Evolutionary conservation across 306 rosid species (phyloP), one percentile per base, ranked within the genome.

Genomic region (Vigna hirtella): DNA sequence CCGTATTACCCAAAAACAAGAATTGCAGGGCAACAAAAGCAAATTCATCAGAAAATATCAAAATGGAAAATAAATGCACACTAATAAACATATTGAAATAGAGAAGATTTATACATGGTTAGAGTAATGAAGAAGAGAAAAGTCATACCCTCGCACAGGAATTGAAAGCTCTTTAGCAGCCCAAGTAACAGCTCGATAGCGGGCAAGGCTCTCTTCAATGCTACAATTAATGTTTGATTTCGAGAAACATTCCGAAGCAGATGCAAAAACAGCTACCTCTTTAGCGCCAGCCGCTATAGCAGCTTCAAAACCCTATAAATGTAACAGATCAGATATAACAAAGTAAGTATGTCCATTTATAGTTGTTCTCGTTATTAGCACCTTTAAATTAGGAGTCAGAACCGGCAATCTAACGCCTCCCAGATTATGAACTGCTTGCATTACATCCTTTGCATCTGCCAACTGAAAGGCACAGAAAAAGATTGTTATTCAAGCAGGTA

Each of bases 181-280:
- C 81, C 5, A 64, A 75, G 90, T 86, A 81, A 93, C 93, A 48
- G 89, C 92, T 43, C 74, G 88, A 51, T 91, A 93, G 30, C 93
- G 93, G 36, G 40, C 78, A 53, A 93, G 91, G 74, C 98, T 90
- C 76, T 91, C 96, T 87, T 91, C 96, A 80, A 93, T 83, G 67
- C 90, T 91, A 78, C 98, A 93, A 81, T 91, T 93, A 77, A 91
- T 93, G 86, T 93, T 93, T 32, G 97, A 82, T 83, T 88, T 90
- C 15, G 98, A 91, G 86, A 93, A 93, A 10, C 92, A 87, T 83
- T 93, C 98, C 24, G 98, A 93, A 66, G 98, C 97, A 58, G 98
- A 86, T 40, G 98, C 97, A 81, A 93, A 93, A 71, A 93, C 78
- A 69, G 97, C 98, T 52, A 93, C 84, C 70, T 90, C 97, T 85